Conservation (phyloP, 202 grass and related monocot genomes). For the Panicum virgatum region DNA sequence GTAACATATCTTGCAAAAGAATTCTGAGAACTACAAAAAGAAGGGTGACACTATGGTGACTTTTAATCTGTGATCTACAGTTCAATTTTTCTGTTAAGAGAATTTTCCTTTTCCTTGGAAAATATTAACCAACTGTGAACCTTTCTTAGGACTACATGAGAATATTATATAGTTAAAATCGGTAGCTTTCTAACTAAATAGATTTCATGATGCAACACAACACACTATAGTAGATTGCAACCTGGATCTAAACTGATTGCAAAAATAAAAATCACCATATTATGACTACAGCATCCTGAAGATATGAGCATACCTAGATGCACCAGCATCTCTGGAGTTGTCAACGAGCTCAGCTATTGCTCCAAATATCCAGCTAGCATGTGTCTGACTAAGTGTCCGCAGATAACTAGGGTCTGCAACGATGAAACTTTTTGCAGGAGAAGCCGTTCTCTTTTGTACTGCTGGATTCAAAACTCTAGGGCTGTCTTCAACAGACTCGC, state of each 20-base stretch:
- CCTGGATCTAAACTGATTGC: not conserved
- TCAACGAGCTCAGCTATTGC: slow-evolving; percentile 90
- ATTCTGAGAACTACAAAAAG: slow-evolving; percentile 24
- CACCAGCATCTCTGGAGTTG: slow-evolving; percentile 83
- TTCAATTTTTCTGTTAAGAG: not conserved
- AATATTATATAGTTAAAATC: slow-evolving; percentile 8
- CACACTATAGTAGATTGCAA: not conserved
- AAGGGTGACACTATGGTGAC: not conserved
- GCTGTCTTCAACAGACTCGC: slow-evolving; percentile 49
- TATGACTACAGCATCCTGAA: slow-evolving; percentile 13
- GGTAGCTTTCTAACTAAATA: slow-evolving; percentile 7
- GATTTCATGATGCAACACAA: slow-evolving; percentile 19
- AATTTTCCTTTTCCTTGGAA: not conserved
- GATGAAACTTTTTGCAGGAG: slow-evolving; percentile 55
- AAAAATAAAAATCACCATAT: not conserved
- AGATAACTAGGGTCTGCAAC: slow-evolving; percentile 83
- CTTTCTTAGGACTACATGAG: slow-evolving; percentile 13
- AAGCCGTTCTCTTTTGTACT: slow-evolving; percentile 30
- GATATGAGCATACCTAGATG: slow-evolving; percentile 54
- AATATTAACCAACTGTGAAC: slow-evolving; percentile 10
- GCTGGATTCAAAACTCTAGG: slow-evolving; percentile 37
- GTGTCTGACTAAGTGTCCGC: slow-evolving; percentile 77
- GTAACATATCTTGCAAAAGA: slow-evolving; percentile 12
- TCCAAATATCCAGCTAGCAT: slow-evolving; percentile 91
- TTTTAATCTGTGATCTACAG: not conserved